Evolutionary conservation across 192 early-diverging fungal genomes (phyloP), one percentile per base, ranked within the genome.

Genomic region (Dissophora globulifera): DNA sequence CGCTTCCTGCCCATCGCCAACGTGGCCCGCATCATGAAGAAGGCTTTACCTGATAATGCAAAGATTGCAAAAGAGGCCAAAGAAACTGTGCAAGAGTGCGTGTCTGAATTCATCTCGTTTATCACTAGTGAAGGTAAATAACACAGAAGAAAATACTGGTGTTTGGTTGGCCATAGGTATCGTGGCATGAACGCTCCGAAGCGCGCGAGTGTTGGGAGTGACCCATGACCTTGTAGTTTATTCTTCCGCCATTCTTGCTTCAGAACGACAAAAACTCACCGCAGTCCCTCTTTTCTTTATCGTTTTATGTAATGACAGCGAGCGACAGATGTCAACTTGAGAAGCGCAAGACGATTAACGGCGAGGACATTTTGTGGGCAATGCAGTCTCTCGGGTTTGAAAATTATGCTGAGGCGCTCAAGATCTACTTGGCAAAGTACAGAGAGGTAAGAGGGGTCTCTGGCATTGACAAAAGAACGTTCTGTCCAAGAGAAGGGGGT

Each of bases 11-110:
- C 97, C 20, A 95, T 96, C 56, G 97, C 96, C 67, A 93, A 93
- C 81, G 97, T 99, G 20, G 93, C 96, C 7, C 84, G 97, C 43
- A 95, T 99, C 48, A 99, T 99, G 96, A 99, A 99, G 80, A 84
- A 91, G 45, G 93, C 95, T 17, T 83, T 99, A 30, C 97, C 97
- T 0, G 95, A 96, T 30, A 99, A 96, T 81, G 94, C 95, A 25
- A 99, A 99, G 66, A 96, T 99, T 51, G 94, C 96, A 20, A 98
- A 98, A 63, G 97, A 99, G 56, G 96, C 97, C 42, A 99, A 99
- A 70, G 95, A 95, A 56, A 94, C 93, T 48, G 89, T 96, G 0
- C 92, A 95, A 83, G 97, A 99, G 69, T 99, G 97, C 74, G 97
- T 98, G 9, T 94, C 93, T 20, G 97, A 99, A 82, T 99, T 99